Conservation (phyloP, 2,329 filamentous ascomycete genomes). For the Ophiostoma populinum region DNA sequence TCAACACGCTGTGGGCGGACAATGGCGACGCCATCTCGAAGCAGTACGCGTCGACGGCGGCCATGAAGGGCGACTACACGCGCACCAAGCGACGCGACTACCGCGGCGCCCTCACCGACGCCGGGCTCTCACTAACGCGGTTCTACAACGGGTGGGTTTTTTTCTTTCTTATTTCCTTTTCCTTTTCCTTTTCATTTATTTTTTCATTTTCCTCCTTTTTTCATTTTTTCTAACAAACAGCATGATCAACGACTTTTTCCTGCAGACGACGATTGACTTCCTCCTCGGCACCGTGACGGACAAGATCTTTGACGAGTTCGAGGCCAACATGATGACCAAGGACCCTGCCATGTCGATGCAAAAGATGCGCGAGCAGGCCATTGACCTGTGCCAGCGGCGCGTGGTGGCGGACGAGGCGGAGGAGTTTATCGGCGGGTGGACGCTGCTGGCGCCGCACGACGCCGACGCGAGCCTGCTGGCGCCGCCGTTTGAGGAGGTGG, state of each 20-base stretch:
- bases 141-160: slow-evolving; percentile 45
- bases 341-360: slow-evolving; percentile 82
- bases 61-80: slow-evolving; percentile 93
- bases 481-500: slow-evolving; percentile 70
- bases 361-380: slow-evolving; percentile 72
- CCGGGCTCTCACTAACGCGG: slow-evolving; percentile 71
- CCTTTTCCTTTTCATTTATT: slow-evolving; percentile 9
- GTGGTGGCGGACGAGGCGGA: slow-evolving; percentile 72
- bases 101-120: slow-evolving; percentile 76
- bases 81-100: slow-evolving; percentile 81
- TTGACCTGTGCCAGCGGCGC: slow-evolving; percentile 74
- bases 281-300: slow-evolving; percentile 75
- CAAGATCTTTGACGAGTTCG: slow-evolving; percentile 83
- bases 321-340: slow-evolving; percentile 79
- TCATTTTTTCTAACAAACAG: slow-evolving; percentile 28
- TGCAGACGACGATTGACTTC: slow-evolving; percentile 89
- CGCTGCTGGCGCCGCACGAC: slow-evolving; percentile 57
- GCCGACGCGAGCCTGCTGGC: slow-evolving; percentile 48
- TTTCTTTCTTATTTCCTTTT: not conserved
- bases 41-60: slow-evolving; percentile 89
- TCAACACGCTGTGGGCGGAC: slow-evolving; percentile 93
- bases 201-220: slow-evolving; percentile 8
- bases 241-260: slow-evolving; percentile 95
- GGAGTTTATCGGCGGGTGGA: slow-evolving; percentile 81
- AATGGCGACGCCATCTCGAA: slow-evolving; percentile 93